Percentiles rank a stretch among this genome's conserved stretches.
Conservation (phyloP, 495 filamentous ascomycete genomes). For the Massariosphaeria phaeospora region DNA sequence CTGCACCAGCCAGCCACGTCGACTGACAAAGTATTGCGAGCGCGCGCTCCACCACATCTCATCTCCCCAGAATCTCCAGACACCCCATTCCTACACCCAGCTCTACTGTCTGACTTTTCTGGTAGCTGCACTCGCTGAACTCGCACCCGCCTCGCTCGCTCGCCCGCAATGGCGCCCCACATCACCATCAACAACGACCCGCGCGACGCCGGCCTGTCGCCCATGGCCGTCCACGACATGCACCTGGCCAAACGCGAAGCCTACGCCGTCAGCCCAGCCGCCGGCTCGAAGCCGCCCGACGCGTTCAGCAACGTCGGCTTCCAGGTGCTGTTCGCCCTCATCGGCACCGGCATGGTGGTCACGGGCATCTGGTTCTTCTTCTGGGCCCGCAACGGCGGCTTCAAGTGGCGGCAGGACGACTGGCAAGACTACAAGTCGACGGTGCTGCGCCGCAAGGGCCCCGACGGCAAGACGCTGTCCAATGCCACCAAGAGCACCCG, state of each 20-base stretch:
- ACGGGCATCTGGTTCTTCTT: conserved; percentile 94
- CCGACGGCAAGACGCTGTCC: conserved; percentile 74
- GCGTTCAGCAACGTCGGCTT: conserved; percentile 78
- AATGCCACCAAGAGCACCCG: conserved; percentile 76
- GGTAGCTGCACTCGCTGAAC: not conserved
- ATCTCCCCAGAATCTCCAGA: conserved; percentile 3
- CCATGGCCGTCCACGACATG: conserved; percentile 23
- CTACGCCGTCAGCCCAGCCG: conserved; percentile 38
- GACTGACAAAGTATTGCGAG: not conserved
- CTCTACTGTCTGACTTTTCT: not conserved
- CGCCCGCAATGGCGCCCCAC: not conserved
- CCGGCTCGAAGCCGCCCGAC: conserved; percentile 57
- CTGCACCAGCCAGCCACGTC: conserved; percentile 19
- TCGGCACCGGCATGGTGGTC: conserved; percentile 73
- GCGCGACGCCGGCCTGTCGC: conserved; percentile 15
- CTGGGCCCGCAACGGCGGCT: conserved; percentile 94
- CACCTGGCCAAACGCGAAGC: conserved; percentile 12
- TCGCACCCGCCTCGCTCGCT: not conserved
- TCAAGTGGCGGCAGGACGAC: conserved; percentile 74
- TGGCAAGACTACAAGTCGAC: conserved; percentile 99
- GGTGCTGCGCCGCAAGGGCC: conserved; percentile 85
- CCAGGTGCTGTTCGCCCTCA: conserved; percentile 77
- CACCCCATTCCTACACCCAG: not conserved
- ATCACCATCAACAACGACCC: conserved; percentile 1
- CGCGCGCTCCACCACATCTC: conserved; percentile 7